Base-by-base conservation (phyloP, 306 rosid genomes). In the Vigna unguiculata region DNA sequence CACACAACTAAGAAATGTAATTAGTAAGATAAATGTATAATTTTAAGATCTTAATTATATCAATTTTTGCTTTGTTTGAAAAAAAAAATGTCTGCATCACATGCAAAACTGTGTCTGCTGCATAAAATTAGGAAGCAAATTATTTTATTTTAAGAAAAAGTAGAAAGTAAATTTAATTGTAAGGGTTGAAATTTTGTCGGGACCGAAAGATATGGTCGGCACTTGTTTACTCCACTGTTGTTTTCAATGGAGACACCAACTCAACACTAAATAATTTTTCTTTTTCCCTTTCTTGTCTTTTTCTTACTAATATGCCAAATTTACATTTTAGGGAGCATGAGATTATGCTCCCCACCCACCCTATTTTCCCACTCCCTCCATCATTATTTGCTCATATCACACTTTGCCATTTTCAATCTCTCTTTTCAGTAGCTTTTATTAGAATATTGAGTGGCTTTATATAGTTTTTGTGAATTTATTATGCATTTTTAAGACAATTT, bases 331-430 rank as follows among this genome's bases (percentile, higher is more conserved):
- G 40, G 80, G 54, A 21, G 54, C 83, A 73, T 1, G 21, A 51
- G 59, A 47, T 71, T 49, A 64, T 49, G 72, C 64, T 68, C 19
- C 80, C 80, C 46, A 72, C 72, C 82, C 9, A 48, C 74, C 77
- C 25, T 38, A 68, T 73, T 55, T 49, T 65, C 16, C 15, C 72
- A 65, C 13, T 30, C 9, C 36, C 55, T 52, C 14, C 74, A 58
- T 51, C 43, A 58, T 41, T 45, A 41, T 21, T 51, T 2, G 51
- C 36, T 49, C 16, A 0, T 14, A 72, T 74, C 67, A 59, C 51
- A 58, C 52, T 63, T 52, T 60, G 70, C 80, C 82, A 72, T 72
- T 72, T 76, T 73, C 36, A 22, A 20, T 24, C 20, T 66, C 7
- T 53, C 40, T 34, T 66, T 32, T 2, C 0, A 30, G 17, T 61